These are phyloP conservation scores for Plantago rigida DNA, from an alignment of 305 asterid species.

Conservation along the genomic window DNA sequence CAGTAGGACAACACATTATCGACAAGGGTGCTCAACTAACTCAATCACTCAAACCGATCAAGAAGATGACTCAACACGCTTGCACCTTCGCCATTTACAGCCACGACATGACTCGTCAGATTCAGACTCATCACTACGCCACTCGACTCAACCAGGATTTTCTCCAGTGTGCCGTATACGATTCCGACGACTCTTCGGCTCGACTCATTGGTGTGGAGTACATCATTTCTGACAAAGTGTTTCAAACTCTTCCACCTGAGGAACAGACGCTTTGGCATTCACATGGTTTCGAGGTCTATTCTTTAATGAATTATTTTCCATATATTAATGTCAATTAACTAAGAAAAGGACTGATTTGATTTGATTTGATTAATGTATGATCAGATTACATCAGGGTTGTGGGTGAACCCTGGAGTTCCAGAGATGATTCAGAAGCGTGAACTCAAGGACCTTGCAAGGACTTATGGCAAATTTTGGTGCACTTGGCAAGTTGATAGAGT, in stretches of 20 bases:
- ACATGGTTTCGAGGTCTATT: constrained; percentile 59
- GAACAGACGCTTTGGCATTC: constrained; percentile 92
- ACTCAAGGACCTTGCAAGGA: constrained; percentile 39
- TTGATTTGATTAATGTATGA: background rate
- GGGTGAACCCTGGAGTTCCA: constrained; percentile 63
- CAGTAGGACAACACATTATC: constrained; percentile 40
- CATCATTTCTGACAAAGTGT: constrained; percentile 48
- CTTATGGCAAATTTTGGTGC: constrained; percentile 80
- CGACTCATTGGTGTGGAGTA: constrained; percentile 87
- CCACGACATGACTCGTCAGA: constrained; percentile 74
- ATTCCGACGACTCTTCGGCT: constrained; percentile 47
- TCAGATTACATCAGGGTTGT: constrained; percentile 59
- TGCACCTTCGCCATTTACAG: constrained; percentile 73
- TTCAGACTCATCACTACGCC: constrained; percentile 61
- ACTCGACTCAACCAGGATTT: constrained; percentile 59
- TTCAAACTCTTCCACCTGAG: constrained; percentile 52
- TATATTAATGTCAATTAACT: no score
- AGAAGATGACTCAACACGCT: constrained; percentile 57
- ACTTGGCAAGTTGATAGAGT: constrained; percentile 87
- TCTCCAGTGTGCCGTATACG: constrained; percentile 76
- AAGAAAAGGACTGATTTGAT: no score
- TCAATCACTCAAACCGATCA: constrained; percentile 61
- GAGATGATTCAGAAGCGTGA: constrained; percentile 54
- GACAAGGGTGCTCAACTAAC: constrained; percentile 67
- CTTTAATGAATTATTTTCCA: no score